Evolutionary conservation across 2,329 filamentous ascomycete species (phyloP).

Genomic region (Stagonosporopsis tanaceti): DNA sequence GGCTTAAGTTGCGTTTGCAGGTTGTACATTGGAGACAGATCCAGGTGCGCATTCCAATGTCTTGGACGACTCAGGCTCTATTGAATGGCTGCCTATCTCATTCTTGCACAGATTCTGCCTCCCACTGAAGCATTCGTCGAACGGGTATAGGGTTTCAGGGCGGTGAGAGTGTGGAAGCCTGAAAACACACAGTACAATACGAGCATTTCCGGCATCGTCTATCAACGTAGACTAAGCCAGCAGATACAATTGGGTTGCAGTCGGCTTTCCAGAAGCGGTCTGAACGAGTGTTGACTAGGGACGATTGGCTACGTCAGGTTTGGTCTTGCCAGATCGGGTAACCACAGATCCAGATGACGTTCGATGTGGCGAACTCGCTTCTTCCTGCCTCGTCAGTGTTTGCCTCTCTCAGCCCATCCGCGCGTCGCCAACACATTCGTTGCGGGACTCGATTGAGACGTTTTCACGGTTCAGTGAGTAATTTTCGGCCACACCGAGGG

Average conservation of each 20-base stretch:
- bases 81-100: neutral
- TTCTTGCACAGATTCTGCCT: neutral
- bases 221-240: neutral
- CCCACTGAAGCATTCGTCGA: neutral
- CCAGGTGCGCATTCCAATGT: neutral
- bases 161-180: slow-evolving; percentile 1
- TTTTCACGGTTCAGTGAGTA: slow-evolving; percentile 5
- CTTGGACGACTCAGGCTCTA: neutral
- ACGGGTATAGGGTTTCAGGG: neutral
- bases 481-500: slow-evolving; percentile 16
- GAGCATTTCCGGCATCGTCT: slow-evolving; percentile 1
- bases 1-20: neutral
- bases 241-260: slow-evolving; percentile 11
- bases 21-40: neutral
- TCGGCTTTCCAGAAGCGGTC: neutral
- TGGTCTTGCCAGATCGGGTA: slow-evolving; percentile 8
- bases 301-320: slow-evolving; percentile 2
- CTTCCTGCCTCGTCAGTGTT: slow-evolving; percentile 10
- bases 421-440: neutral
- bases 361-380: slow-evolving; percentile 14
- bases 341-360: slow-evolving; percentile 8
- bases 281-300: slow-evolving; percentile 2
- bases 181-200: neutral
- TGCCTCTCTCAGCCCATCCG: slow-evolving; percentile 9
- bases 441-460: slow-evolving; percentile 10